Percentiles rank a stretch among this genome's conserved stretches.
These are phyloP conservation scores for Pholiota microspora DNA, from an alignment of 768 basidiomycete species.

Conservation along the genomic window DNA sequence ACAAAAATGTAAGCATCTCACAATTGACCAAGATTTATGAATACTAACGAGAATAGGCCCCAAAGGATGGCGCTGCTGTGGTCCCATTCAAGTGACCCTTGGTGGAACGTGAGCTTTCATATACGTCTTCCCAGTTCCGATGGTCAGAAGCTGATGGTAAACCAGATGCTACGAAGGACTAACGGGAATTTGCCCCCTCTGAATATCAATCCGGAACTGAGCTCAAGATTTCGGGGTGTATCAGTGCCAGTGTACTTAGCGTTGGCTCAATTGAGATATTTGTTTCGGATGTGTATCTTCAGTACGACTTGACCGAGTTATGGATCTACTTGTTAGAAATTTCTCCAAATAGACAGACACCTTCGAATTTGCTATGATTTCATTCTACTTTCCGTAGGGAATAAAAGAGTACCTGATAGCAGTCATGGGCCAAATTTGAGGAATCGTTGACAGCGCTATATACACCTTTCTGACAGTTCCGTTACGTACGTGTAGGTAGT, in stretches of 20 bases:
- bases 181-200: constrained; percentile 8
- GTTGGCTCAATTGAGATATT: too few relatives aligned
- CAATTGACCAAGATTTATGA: background rate
- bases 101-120: constrained; percentile 14
- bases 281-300: too few relatives aligned
- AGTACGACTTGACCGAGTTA: too few relatives aligned
- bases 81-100: constrained; percentile 10
- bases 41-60: constrained; percentile 16
- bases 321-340: too few relatives aligned
- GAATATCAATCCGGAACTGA: too few relatives aligned
- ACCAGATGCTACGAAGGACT: constrained; percentile 11
- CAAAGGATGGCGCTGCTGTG: constrained; percentile 15
- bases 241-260: too few relatives aligned
- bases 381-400: background rate
- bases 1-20: constrained; percentile 2
- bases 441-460: too few relatives aligned
- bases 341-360: too few relatives aligned
- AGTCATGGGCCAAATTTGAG: background rate
- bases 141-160: background rate
- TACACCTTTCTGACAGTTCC: too few relatives aligned
- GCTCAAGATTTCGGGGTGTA: too few relatives aligned
- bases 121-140: background rate
- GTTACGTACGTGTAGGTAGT: too few relatives aligned
- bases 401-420: background rate
- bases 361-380: background rate